Base-by-base conservation (phyloP, 1,284 basidiomycete genomes). In the Schizophyllum commune region DNA sequence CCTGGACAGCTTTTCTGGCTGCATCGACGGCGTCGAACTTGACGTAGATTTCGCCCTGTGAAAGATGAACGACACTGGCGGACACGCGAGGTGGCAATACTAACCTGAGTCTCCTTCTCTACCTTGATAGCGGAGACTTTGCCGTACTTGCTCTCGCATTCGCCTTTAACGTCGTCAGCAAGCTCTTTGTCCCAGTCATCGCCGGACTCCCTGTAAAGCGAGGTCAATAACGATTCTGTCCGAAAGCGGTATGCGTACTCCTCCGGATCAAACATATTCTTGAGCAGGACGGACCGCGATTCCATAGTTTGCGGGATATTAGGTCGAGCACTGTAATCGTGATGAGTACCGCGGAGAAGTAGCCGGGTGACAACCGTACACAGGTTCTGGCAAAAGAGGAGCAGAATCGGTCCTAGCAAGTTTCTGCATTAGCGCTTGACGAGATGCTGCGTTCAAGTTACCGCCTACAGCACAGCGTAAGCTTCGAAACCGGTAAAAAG, bases 341-440 rank as follows among this genome's bases (percentile, higher is more conserved):
- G 8, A n/a, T 54, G 5, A 63, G 63, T 19, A n/a, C n/a, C 1
- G 17, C 3, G 15, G 27, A 27, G 5, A 13, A 47, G 15, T 5
- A 13, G 21, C 32, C 8, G 4, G 22, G 17, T 3, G 55, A 27
- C n/a, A 58, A 27, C 72, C 84, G 66, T 74, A 91, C 88, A 83
- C 72, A 53, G 85, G 80, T 67, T 85, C 79, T 65, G 83, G 78
- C 67, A 77, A 79, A 60, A 78, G 73, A 56, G 82, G 74, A 52
- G 86, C 73, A 59, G 84, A 80, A 68, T 94, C 91, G 74, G 83
- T 91, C 80, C 95, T 93, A 72, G 95, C 94, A 83, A 98, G 90
- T 86, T 97, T 98, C 78, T 95, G 92, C 95, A 98, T 98, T 78
- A 98, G 91, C 75, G 94, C 92, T 82, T 96, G 94, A 77, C 95